Conservation (phyloP, 768 basidiomycete species). For the Tubosaeta sp. region DNA sequence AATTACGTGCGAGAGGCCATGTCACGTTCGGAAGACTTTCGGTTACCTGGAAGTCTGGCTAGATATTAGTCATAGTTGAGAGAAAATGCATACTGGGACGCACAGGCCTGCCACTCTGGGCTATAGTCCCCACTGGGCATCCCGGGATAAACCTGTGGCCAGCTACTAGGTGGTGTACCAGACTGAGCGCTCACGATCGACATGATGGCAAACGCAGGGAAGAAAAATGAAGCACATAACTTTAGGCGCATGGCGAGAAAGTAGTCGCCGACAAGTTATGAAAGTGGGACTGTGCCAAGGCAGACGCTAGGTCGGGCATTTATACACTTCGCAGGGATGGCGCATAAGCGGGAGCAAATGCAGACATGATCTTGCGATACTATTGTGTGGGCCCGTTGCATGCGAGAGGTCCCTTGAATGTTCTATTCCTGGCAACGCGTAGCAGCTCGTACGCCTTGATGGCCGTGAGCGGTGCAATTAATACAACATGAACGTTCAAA, state of each 20-base stretch:
- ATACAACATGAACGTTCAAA: too few relatives aligned
- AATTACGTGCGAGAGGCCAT: constrained; percentile 47
- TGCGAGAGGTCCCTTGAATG: too few relatives aligned
- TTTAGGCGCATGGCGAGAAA: constrained; percentile 18
- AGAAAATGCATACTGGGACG: constrained; percentile 13
- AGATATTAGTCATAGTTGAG: background rate
- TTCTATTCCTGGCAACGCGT: too few relatives aligned
- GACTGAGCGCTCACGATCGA: constrained; percentile 22
- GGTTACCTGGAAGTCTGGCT: constrained; percentile 57
- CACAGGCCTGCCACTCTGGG: constrained; percentile 61
- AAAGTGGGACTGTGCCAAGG: background rate
- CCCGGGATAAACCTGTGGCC: constrained; percentile 41
- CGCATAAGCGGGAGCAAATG: background rate
- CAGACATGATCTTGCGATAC: background rate
- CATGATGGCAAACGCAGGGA: background rate
- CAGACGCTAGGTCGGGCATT: background rate
- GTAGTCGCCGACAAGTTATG: constrained; percentile 5
- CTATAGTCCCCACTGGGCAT: constrained; percentile 45
- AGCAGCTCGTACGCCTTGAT: too few relatives aligned
- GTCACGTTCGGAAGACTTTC: constrained; percentile 56
- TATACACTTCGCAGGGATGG: background rate
- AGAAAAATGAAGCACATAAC: constrained; percentile 8
- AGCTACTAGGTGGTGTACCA: constrained; percentile 27
- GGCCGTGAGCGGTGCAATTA: too few relatives aligned
- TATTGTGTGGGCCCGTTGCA: background rate